phyloP scores from a whole-genome alignment of 495 filamentous ascomycete genomes.

The Podospora pseudocomata region DNA sequence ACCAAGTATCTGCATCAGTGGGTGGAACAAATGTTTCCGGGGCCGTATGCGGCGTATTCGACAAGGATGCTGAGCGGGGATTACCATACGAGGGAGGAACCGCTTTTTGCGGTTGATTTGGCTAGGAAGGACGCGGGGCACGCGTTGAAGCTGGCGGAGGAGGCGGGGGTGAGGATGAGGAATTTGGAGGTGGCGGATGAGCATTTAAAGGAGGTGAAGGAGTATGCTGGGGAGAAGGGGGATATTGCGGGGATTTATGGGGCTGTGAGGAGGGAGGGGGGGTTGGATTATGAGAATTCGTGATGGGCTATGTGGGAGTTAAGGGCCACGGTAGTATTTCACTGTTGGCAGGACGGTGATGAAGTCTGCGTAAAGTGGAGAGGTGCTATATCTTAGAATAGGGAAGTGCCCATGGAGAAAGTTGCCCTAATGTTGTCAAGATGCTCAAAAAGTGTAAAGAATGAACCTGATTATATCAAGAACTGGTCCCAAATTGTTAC shows the following conservation, averaged over 20 bases:
- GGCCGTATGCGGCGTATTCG: constrained; percentile 66
- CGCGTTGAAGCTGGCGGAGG: constrained; percentile 62
- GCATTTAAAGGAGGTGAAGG: constrained; percentile 63
- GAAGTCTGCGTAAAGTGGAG: too few species aligned
- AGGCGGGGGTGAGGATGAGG: constrained; percentile 58
- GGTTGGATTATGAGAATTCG: constrained; percentile 64
- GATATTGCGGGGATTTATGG: constrained; percentile 87
- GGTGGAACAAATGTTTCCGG: constrained; percentile 62
- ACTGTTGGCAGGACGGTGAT: too few species aligned
- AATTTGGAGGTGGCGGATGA: constrained; percentile 63
- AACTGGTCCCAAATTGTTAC: neutral
- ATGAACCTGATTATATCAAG: neutral
- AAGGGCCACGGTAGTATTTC: neutral
- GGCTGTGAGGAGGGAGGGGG: constrained; percentile 62
- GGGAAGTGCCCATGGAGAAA: too few species aligned
- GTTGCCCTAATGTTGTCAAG: too few species aligned
- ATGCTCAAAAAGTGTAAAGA: neutral
- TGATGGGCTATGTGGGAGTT: neutral
- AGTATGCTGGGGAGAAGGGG: constrained; percentile 67
- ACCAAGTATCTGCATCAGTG: constrained; percentile 63
- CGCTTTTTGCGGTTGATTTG: constrained; percentile 81
- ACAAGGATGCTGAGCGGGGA: constrained; percentile 70
- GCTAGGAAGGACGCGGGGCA: constrained; percentile 83
- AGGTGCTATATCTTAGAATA: too few species aligned
- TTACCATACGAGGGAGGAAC: constrained; percentile 60